Base-by-base conservation (phyloP, 129 eudicot genomes). In the Chrysanthemum lavandulifolium region DNA sequence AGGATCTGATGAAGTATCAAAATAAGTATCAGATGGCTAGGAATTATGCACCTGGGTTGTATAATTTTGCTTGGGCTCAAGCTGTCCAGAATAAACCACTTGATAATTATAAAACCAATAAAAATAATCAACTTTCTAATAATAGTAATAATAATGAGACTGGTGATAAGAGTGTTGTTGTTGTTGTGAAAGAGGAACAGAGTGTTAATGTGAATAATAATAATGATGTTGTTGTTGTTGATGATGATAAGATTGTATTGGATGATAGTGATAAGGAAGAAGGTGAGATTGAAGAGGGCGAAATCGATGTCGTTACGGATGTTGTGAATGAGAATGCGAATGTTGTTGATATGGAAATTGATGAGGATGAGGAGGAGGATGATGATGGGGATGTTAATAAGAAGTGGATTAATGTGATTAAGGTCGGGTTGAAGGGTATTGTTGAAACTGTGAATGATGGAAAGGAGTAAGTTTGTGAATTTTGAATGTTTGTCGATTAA, bases 71-170 rank as follows among this genome's bases (percentile, higher is more conserved):
- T 0, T 95, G 99, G 99, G 94, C 97, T 12, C 97, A 91, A 79
- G 99, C 97, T 4, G 99, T 95, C 15, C 91, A 95, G 78, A 95
- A 95, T 72, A 95, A 95, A 83, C 97, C 99, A 6, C 77, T 95
- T 61, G 90, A 84, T 50, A 91, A 86, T 36, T 84, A 83, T 76
- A 66, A 90, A 18, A 84, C 81, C 12, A 65, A 27, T n/a, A 81
- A 73, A n/a, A n/a, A n/a, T n/a, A n/a, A n/a, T n/a, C n/a, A n/a
- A 77, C 55, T 40, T 40, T 40, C 49, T 13, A 58, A 18, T 5
- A 61, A 76, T 40, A 79, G 72, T 58, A 77, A 72, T 31, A 66
- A 48, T 10, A 55, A 69, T 76, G 16, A 61, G n/a, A n/a, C n/a
- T n/a, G n/a, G n/a, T n/a, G 10, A 62, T 40, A 40, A 7, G 10